Base-by-base conservation (phyloP, 2,329 filamentous ascomycete species). In the Gyromitra esculenta region DNA sequence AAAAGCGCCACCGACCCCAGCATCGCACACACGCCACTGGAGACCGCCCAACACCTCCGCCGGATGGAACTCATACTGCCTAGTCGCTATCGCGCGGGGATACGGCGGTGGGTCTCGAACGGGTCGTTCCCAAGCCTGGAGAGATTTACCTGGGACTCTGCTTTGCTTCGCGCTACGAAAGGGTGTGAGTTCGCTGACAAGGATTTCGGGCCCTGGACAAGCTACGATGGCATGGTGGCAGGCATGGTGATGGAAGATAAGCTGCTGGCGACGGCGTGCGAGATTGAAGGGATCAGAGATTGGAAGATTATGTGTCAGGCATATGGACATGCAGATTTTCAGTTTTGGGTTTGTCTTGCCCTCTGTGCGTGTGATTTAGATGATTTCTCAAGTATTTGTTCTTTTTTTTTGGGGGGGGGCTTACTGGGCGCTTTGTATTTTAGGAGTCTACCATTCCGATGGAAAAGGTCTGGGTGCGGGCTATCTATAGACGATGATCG, bases 41-140 rank as follows among this genome's bases (percentile, higher is more conserved):
- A 37, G 8, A 57, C 31, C 15, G 54, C 15, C 5, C 31, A 37
- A n/a, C 31, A 60, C n/a, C 57, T 60, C 15, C 35, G 35, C 25
- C 13, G 31, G 57, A 60, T 60, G 15, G 57, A 60, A 21, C 57
- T 60, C 35, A 35, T 60, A 18, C 41, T 60, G 3, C 57, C 57
- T 8, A 21, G 56, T n/a, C 15, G 9, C 9, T 41, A 39, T 21
- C 31, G 57, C 15, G n/a, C 7, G 1, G 35, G 57, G 37, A 13
- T 60, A 21, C 35, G 37, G 7, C 6, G 35, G 37, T 43, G 57
- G 37, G 8, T 41, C 31, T 15, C 8, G 9, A 41, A 60, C 7
- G 37, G 15, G 35, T 21, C 57, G 37, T 60, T 60, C 6, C 37
- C 35, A 25, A 41, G 11, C 13, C 8, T 60, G 3, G 8, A 21